Evolutionary conservation across 2,329 filamentous ascomycete species (phyloP), one percentile per base, ranked within the genome.

Genomic region (Alternaria postmessia): DNA sequence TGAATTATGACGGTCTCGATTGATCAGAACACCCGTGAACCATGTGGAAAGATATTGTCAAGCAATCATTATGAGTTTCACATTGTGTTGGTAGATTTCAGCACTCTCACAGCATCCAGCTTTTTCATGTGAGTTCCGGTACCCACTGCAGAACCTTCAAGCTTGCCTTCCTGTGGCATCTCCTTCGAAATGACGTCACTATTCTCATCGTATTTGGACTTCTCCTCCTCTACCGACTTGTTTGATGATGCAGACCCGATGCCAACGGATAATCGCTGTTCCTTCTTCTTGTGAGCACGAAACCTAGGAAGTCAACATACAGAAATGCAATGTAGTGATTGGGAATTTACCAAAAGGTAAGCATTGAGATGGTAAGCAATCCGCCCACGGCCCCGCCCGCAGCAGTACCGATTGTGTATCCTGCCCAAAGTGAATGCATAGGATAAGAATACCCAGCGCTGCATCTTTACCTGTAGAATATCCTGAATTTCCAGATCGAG

Each of bases 201-300:
- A 20, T 7, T 34, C 0, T 22, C 5, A 22, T 0, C 5, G 28
- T 34, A 4, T 4, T 14, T 11, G 9, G n/a, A 6, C n/a, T 39
- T 34, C 18, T 22, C 18, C 18, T 34, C 8, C 12, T 48, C 28
- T 5, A 5, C 28, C 4, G 32, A 28, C 44, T 48, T 48, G 2
- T 48, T 48, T 34, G 28, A 3, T 34, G 7, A 20, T 32, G 28
- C 44, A 32, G 44, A 34, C 5, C 7, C 18, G 6, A 5, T 32
- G 11, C 44, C 20, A 16, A n/a, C 7, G 1, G n/a, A 48, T 2
- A 22, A 22, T 9, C 32, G 34, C 47, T 38, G 38, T 14, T 34
- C 22, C 12, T 48, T 51, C 47, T 38, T 51, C 2, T 51, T 26
- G 16, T 38, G 47, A 7, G 47, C 47, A 16, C 32, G 32, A 9